These are phyloP conservation scores for Aspergillus carbonarius DNA, from an alignment of 2,329 filamentous ascomycete genomes.

Conservation along the genomic window DNA sequence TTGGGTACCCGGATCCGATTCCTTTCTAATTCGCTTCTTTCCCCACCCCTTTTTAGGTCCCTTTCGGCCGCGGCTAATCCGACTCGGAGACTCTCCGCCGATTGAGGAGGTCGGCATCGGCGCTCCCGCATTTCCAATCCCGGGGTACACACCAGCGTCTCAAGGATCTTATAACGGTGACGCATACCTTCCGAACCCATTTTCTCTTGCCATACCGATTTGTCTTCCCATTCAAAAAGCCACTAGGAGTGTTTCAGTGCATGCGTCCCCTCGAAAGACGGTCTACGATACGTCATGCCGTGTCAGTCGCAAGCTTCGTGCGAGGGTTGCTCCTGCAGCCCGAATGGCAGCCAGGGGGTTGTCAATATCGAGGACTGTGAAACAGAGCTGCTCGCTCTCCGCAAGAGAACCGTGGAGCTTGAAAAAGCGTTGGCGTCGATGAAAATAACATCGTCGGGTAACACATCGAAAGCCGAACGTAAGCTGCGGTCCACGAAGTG, in stretches of 20 bases:
- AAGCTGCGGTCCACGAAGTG: slow-evolving; percentile 45
- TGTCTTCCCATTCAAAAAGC: neutral
- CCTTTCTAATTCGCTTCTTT: neutral
- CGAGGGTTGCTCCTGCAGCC: slow-evolving; percentile 35
- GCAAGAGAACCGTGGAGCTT: slow-evolving; percentile 39
- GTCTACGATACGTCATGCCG: slow-evolving; percentile 12
- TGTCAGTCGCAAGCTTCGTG: slow-evolving; percentile 28
- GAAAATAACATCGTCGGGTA: slow-evolving; percentile 19
- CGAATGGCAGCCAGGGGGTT: slow-evolving; percentile 15
- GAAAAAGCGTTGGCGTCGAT: slow-evolving; percentile 33
- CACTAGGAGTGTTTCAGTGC: neutral
- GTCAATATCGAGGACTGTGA: slow-evolving; percentile 45
- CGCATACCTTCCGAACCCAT: neutral
- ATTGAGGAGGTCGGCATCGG: neutral
- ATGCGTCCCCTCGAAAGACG: neutral
- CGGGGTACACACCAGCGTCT: neutral
- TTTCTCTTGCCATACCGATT: neutral
- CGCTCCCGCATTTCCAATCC: neutral
- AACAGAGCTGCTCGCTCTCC: slow-evolving; percentile 39
- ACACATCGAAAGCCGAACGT: slow-evolving; percentile 13
- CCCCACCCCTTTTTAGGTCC: neutral
- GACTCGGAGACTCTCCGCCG: slow-evolving; percentile 1
- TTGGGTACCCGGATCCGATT: neutral
- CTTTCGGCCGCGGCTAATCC: slow-evolving; percentile 5
- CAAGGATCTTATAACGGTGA: neutral